Base-by-base conservation (phyloP, 164 flowering plant genomes). In the Cinnamomum chago region DNA sequence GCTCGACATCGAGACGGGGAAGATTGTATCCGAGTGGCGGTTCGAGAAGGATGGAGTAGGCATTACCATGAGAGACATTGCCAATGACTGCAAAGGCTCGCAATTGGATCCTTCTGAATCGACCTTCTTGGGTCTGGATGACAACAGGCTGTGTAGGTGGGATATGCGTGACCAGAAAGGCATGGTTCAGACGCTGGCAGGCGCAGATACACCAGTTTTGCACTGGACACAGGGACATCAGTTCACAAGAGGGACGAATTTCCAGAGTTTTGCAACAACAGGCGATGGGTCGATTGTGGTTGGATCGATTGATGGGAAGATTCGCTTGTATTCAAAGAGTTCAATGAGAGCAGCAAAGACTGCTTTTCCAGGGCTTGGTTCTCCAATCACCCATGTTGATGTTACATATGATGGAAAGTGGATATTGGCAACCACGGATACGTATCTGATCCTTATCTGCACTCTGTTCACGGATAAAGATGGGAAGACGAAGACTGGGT, bases 251-350 rank as follows among this genome's bases (percentile, higher is more conserved):
- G 97, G 93, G 33, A 90, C 97, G 20, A 93, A 90, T 67, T 92
- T 92, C 65, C 94, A 91, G 84, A 94, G 95, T 79, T 94, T 96
- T 88, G 98, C 98, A 6, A 87, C 90, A 3, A 87, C 99, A 25
- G 98, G 99, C 55, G 99, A 96, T 82, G 99, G 99, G 14, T 94
- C 97, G 6, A 90, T 96, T 79, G 98, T 88, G 62, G 98, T 94
- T 81, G 98, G 99, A 22, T 96, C 99, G 22, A 77, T 91, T 70
- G 99, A 96, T 85, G 99, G 99, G 78, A 96, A 96, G 91, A 91
- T 96, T 24, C 77, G 99, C 22, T 78, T 96, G 83, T 96, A 96
- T 76, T 96, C 99, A 1, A 89, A 65, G 76, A 88, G 77, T 74
- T 88, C 99, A 0, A 96, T 96, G 97, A 85, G 99, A 75, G 89